Base-by-base conservation (phyloP, 176 grass and related monocot genomes). In the Oryza rufipogon region DNA sequence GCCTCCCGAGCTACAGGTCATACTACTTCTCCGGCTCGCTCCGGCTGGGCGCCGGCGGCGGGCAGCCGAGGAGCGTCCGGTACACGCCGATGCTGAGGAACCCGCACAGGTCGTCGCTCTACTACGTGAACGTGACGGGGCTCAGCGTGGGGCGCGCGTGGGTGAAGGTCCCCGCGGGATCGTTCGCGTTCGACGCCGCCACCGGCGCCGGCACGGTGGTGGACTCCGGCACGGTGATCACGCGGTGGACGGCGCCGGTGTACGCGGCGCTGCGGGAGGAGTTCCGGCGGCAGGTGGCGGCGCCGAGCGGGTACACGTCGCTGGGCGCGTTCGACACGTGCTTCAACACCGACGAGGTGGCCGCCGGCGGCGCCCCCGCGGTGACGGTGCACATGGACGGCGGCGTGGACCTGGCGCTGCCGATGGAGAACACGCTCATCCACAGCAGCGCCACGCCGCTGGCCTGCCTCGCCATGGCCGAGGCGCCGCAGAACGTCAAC, bases 251-350 rank as follows among this genome's bases (percentile, higher is more conserved):
- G 45, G 54, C 89, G 39, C 91, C 91, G 17, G 87, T 93, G 69
- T 98, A 98, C 84, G 89, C 85, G 3, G 93, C 91, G 36, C 76
- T 98, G 79, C 85, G 93, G 6, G 91, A 95, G 3, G 91, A 98
- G 89, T 98, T 98, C 89, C 80, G 93, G 28, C 81, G 89, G 6
- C 96, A 98, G 87, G 89, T 93, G 20, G 92, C 75, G 4, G 93
- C 96, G n/a, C 83, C 93, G 6, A 79, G 88, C 67, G 93, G 96
- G 45, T 95, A 95, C 91, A 91, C 96, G 26, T 93, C 96, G 42
- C 91, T 98, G 16, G 96, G 96, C 13, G 96, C 89, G 5, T 98
- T 98, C 76, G 96, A 98, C 89, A 98, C 96, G 41, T 98, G 96
- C 82, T 95, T 98, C 89, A 93, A 89, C 88, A 98, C 91, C 16